Base-by-base conservation (phyloP, 768 basidiomycete species). In the Chalciporus chontae region DNA sequence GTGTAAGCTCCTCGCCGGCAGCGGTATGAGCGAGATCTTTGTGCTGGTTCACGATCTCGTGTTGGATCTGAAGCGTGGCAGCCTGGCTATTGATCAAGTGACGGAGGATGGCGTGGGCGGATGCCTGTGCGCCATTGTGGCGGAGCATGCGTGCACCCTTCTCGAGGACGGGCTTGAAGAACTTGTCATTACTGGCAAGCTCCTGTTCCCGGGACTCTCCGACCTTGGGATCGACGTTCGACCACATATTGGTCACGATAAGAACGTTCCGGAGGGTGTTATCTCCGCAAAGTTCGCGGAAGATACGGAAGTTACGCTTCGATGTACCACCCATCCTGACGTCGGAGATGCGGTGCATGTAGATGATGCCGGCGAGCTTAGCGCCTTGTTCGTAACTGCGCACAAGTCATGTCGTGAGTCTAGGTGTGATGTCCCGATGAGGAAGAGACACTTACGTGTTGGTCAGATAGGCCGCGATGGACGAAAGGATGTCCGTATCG, bases 201-300 rank as follows among this genome's bases (percentile, higher is more conserved):
- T 81, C 79, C 1, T 47, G 50, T 55, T 83, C 80, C 21, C 80
- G 68, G 3, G 64, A 64, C 50, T 69, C 60, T 5, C 75, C 77
- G n/a, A 71, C 27, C 39, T 67, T 66, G 37, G 54, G 57, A 40
- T 64, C 65, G 34, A 77, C 71, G 51, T 69, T 65, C 5, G 68
- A 72, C 79, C 80, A 80, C 76, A 76, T 80, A 32, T 71, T 81
- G 40, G 80, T 80, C 43, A 74, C 73, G 51, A 82, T 72, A 23
- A 77, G 66, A 24, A 82, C 77, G 51, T 75, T 79, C 34, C 69
- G 64, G 44, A 82, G 73, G 13, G 75, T 68, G 39, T 48, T 66
- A 17, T 77, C 74, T 13, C 81, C 80, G 53, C 80, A 82, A 11
- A 82, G 69, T 48, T 76, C 69, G 41, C 73, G 66, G 61, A 81